These are phyloP conservation scores for Arthrobotrys entomopaga DNA, from an alignment of 2,329 filamentous ascomycete genomes.

Conservation along the genomic window DNA sequence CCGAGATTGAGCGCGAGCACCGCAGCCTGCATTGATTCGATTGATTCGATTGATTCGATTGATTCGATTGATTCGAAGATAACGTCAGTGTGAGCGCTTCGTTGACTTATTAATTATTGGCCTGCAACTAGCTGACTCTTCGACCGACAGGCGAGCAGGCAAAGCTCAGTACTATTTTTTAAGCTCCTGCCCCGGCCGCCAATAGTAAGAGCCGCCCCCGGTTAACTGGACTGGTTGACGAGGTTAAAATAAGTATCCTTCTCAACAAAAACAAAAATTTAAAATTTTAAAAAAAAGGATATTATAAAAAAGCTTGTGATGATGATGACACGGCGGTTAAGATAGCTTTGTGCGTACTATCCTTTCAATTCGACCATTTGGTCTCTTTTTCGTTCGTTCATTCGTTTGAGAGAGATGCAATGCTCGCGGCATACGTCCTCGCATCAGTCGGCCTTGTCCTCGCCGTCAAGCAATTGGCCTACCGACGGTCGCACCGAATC, in stretches of 20 bases:
- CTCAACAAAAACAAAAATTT: conserved; percentile 40
- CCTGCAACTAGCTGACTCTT: too few relatives aligned
- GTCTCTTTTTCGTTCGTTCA: too few relatives aligned
- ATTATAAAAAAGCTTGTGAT: neutral
- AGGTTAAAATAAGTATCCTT: conserved; percentile 13
- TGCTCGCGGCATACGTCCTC: conserved; percentile 45
- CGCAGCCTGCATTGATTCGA: too few relatives aligned
- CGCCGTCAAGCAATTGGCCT: conserved; percentile 43
- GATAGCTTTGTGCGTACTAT: too few relatives aligned
- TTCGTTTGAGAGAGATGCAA: conserved; percentile 23
- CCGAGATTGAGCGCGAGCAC: too few relatives aligned
- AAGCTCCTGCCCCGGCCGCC: neutral
- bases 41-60: too few relatives aligned
- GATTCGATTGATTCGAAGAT: too few relatives aligned
- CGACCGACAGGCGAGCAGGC: too few relatives aligned
- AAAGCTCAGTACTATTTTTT: too few relatives aligned
- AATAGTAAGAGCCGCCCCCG: neutral
- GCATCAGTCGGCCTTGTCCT: conserved; percentile 34
- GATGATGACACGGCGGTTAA: neutral
- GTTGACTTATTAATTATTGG: too few relatives aligned
- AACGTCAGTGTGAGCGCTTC: too few relatives aligned
- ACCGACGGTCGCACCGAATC: conserved; percentile 34
- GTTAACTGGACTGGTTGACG: neutral
- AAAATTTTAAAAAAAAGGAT: neutral
- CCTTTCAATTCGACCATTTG: neutral